Conservation (phyloP, 2,329 filamentous ascomycete species). For the Elsinoe arachidis region DNA sequence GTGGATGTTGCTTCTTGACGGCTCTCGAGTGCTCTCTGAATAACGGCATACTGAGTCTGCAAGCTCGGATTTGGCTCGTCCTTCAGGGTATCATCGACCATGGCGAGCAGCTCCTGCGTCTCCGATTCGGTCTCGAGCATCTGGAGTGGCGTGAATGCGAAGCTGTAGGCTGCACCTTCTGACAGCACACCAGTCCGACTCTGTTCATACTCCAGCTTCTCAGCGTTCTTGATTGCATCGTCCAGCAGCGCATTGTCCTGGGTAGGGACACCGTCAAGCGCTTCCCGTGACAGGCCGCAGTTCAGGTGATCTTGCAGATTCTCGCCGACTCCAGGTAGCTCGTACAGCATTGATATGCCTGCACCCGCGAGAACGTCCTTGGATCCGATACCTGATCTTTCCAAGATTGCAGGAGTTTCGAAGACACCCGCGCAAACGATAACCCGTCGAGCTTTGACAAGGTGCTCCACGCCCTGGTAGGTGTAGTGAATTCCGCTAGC, state of each 20-base stretch:
- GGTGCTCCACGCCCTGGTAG: constrained; percentile 28
- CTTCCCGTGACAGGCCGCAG: constrained; percentile 19
- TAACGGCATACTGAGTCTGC: constrained; percentile 16
- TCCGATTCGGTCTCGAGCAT: constrained; percentile 18
- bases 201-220: constrained; percentile 35
- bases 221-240: constrained; percentile 47
- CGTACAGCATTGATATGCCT: constrained; percentile 45
- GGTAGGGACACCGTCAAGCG: constrained; percentile 17
- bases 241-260: not conserved
- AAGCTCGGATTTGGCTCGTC: constrained; percentile 14
- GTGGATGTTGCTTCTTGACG: constrained; percentile 20
- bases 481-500: constrained; percentile 34
- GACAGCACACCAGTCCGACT: constrained; percentile 13
- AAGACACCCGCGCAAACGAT: constrained; percentile 72
- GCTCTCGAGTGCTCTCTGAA: constrained; percentile 15
- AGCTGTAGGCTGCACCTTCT: constrained; percentile 18
- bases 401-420: constrained; percentile 63
- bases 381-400: constrained; percentile 43
- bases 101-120: constrained; percentile 17
- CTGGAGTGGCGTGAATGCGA: constrained; percentile 19
- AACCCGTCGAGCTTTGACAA: constrained; percentile 49
- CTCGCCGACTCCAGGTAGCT: constrained; percentile 55
- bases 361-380: constrained; percentile 39
- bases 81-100: constrained; percentile 16
- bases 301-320: constrained; percentile 54